Evolutionary conservation across 805 yeast genomes (phyloP), one percentile per base, ranked within the genome.

Genomic region (Metschnikowia picachoensis): DNA sequence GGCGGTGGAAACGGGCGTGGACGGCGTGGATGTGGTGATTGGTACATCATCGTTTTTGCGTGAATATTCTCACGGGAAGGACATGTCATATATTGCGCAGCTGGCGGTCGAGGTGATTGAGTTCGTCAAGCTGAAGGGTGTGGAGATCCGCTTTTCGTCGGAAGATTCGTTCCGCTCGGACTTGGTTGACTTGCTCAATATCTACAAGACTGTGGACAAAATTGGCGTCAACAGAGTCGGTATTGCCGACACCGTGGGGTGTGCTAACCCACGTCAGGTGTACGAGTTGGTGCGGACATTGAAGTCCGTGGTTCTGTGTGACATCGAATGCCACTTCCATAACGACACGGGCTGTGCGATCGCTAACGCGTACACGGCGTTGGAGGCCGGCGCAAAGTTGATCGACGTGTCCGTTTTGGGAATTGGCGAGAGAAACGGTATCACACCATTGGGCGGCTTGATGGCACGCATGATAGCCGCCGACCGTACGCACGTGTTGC

Each of bases 391-490:
- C 62, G 99, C 99, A 57, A 83, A 82, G 63, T 80, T 91, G 60
- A 87, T 92, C 56, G 99, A 92, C 70, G 96, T 89, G 37, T 86
- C 96, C 12, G 98, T 92, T 14, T 80, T 92, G 60, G 99, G 99
- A 60, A 94, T 92, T 57, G 99, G 99, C 71, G 99, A 92, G 80
- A 85, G 99, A 74, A 92, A 92, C 70, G 99, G 99, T 67, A 92
- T 92, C 67, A 90, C 97, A 35, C 95, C 98, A 49, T 79, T 92
- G 55, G 98, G 99, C 61, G 99, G 97, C 43, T 79, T 92, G 63
- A 92, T 92, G 98, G 97, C 98, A 37, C 83, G 99, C 73, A 92
- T 92, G 99, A 89, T 94, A 64, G 96, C 96, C 50, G 97, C 98
- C 50, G 95, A 92, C 73, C 85, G 97, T 61, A 97, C 92, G 57